Evolutionary conservation across 2,329 filamentous ascomycete species (phyloP).

Genomic region (Penicillium sp.): DNA sequence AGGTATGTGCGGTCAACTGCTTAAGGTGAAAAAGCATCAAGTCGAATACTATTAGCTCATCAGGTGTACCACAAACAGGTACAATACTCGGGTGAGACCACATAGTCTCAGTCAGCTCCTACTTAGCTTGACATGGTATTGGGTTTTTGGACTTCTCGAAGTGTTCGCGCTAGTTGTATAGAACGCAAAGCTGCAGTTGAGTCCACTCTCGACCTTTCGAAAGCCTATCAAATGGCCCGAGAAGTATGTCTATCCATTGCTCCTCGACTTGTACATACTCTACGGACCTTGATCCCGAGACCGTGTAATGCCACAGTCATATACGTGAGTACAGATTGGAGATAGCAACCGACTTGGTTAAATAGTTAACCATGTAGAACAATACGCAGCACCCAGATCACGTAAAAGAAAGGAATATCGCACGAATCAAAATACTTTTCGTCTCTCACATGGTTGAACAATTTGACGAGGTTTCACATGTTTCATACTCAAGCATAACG

Average conservation of each 20-base stretch:
- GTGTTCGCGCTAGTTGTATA: neutral
- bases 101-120: neutral
- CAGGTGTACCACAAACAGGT: too few species aligned
- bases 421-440: neutral
- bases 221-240: neutral
- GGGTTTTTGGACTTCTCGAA: neutral
- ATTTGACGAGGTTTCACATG: neutral
- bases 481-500: neutral
- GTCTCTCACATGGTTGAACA: neutral
- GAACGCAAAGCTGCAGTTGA: neutral
- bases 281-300: too few species aligned
- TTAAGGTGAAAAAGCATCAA: too few species aligned
- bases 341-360: too few species aligned
- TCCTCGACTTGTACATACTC: too few species aligned
- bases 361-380: too few species aligned
- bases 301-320: too few species aligned
- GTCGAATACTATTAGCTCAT: too few species aligned
- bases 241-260: neutral
- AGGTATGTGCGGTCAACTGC: slow-evolving; percentile 9
- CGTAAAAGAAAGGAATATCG: neutral
- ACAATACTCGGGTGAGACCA: neutral
- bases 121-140: neutral
- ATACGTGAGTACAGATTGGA: too few species aligned
- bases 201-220: neutral
- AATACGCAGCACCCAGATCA: neutral